Evolutionary conservation across 306 rosid genomes (phyloP).

Genomic region (Quercus robur): DNA sequence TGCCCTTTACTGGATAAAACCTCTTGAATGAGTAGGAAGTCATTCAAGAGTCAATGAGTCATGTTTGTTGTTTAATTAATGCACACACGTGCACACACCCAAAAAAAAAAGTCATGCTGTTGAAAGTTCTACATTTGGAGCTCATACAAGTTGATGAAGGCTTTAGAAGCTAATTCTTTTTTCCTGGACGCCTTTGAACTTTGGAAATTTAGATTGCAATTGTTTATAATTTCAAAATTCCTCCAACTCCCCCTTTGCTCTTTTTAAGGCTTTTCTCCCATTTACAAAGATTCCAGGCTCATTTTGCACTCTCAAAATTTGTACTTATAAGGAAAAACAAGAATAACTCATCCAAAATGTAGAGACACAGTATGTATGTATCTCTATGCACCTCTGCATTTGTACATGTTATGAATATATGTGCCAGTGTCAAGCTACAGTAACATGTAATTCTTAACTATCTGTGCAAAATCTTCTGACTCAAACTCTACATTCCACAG

Average conservation of each 20-base stretch:
- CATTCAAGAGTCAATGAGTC: neutral
- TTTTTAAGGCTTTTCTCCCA: neutral
- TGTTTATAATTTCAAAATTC: neutral
- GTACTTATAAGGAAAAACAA: too few relatives aligned
- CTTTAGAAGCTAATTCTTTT: neutral
- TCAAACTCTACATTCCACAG: neutral
- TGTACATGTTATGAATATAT: neutral
- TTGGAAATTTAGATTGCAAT: neutral
- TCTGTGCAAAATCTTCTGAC: neutral
- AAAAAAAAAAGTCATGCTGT: neutral
- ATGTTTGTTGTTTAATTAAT: too few relatives aligned
- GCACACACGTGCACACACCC: too few relatives aligned
- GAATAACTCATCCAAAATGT: too few relatives aligned
- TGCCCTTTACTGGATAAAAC: neutral
- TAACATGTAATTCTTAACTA: neutral
- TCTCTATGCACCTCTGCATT: neutral
- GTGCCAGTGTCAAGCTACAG: neutral
- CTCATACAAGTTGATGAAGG: neutral
- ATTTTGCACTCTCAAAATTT: neutral
- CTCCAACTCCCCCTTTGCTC: neutral
- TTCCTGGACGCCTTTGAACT: neutral
- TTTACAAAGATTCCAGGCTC: neutral
- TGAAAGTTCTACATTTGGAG: neutral
- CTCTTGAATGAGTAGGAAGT: neutral
- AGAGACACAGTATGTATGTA: neutral